Percentiles rank a stretch among this genome's conserved stretches.
Evolutionary conservation across 2,329 filamentous ascomycete genomes (phyloP).

Genomic region (Fusarium bactridioides): DNA sequence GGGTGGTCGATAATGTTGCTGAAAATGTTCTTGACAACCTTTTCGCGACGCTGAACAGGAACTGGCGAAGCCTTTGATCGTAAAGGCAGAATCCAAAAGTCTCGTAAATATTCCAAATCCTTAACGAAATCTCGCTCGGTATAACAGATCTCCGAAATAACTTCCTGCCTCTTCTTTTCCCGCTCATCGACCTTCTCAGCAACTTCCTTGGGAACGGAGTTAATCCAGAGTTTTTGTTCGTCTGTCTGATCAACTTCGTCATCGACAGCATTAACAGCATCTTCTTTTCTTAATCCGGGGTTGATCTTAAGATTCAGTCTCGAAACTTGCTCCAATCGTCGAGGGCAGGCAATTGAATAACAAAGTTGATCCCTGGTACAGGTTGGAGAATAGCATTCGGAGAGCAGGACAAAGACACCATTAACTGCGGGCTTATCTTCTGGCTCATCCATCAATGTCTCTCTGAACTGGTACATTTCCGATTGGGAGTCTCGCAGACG

Average conservation of each 20-base stretch:
- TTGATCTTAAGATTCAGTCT: conserved; percentile 92
- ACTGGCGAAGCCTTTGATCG: conserved; percentile 86
- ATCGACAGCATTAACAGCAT: conserved; percentile 69
- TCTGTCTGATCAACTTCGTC: conserved; percentile 85
- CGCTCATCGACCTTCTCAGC: conserved; percentile 87
- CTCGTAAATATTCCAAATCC: conserved; percentile 94
- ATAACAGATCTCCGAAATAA: conserved; percentile 98
- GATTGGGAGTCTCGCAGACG: conserved; percentile 90
- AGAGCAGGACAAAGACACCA: conserved; percentile 94
- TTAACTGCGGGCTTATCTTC: conserved; percentile 80
- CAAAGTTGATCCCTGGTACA: conserved; percentile 95
- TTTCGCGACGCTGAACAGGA: conserved; percentile 84
- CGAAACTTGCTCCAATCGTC: conserved; percentile 92
- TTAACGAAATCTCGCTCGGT: conserved; percentile 99
- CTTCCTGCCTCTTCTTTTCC: conserved; percentile 97
- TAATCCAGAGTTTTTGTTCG: conserved; percentile 99
- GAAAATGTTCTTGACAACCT: conserved; percentile 93
- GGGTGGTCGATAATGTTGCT: conserved; percentile 88
- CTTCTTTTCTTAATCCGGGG: conserved; percentile 78
- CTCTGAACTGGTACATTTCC: conserved; percentile 96
- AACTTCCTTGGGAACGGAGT: conserved; percentile 94
- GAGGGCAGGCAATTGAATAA: conserved; percentile 96
- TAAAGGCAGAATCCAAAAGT: conserved; percentile 97
- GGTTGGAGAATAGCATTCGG: conserved; percentile 97
- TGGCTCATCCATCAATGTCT: conserved; percentile 86